A percentile compares a stretch with the other conserved stretches of the same genome.
Conservation (phyloP, 1,139 yeast genomes). For the Scheffersomyces stambukii region DNA sequence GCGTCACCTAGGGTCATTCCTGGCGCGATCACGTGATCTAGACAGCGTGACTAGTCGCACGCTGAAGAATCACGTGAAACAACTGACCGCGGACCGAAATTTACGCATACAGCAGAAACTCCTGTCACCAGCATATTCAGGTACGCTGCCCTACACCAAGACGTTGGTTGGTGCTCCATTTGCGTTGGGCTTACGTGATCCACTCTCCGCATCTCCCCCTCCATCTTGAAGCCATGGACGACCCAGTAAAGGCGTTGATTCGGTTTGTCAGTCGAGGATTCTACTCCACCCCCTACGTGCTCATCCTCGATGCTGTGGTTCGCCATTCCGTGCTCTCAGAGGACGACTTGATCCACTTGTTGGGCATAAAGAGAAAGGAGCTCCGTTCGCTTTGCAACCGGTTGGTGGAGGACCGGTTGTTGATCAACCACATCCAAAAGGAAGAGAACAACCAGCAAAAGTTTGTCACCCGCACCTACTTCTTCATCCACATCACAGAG, state of each 20-base stretch:
- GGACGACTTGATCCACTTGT: conserved; percentile 77
- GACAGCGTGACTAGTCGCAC: too few species aligned
- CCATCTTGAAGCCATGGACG: conserved; percentile 34
- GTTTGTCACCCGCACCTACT: conserved; percentile 70
- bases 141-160: too few species aligned
- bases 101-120: too few species aligned
- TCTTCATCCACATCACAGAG: conserved; percentile 83
- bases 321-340: conserved; percentile 92
- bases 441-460: conserved; percentile 77
- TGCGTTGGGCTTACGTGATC: too few species aligned
- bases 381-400: conserved; percentile 77
- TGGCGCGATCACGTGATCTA: too few species aligned
- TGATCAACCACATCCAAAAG: conserved; percentile 67
- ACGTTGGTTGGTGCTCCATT: too few species aligned
- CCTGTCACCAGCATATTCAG: too few species aligned
- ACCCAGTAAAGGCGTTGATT: conserved; percentile 36
- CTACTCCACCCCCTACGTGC: conserved; percentile 77
- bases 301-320: conserved; percentile 84
- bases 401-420: conserved; percentile 76
- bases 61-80: too few species aligned
- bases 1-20: too few species aligned
- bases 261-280: conserved; percentile 80
- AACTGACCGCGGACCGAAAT: too few species aligned
- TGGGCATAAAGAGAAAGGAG: conserved; percentile 85
- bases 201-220: too few species aligned